phyloP scores from a whole-genome alignment of 495 filamentous ascomycete species.

The Gamarada debralockiae region DNA sequence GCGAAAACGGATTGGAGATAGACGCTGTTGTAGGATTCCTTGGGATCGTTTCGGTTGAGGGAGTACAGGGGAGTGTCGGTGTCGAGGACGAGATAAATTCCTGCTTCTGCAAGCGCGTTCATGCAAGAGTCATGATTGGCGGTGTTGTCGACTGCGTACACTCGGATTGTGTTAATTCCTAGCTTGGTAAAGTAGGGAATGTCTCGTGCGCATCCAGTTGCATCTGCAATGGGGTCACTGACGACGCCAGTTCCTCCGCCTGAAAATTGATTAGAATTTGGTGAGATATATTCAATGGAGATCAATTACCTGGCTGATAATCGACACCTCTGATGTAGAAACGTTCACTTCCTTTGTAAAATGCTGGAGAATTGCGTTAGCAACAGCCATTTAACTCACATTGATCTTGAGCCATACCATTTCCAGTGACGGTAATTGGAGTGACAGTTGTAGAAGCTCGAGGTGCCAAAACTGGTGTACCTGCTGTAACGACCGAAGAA shows the following conservation, averaged over 20 bases:
- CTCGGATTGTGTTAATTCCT: slow-evolving; percentile 85
- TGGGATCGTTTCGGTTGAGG: slow-evolving; percentile 73
- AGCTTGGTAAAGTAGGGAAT: slow-evolving; percentile 80
- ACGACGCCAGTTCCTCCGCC: slow-evolving; percentile 65
- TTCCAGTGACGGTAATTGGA: slow-evolving; percentile 54
- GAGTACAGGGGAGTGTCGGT: slow-evolving; percentile 59
- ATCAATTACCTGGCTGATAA: slow-evolving; percentile 68
- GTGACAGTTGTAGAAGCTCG: slow-evolving; percentile 27
- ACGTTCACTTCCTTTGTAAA: slow-evolving; percentile 76
- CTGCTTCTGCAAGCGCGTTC: slow-evolving; percentile 72
- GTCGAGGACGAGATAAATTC: slow-evolving; percentile 91
- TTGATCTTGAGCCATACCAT: slow-evolving; percentile 25
- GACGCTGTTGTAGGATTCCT: slow-evolving; percentile 77
- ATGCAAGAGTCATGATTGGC: slow-evolving; percentile 79
- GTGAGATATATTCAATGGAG: not conserved
- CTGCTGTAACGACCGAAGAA: not conserved
- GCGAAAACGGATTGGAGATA: slow-evolving; percentile 52
- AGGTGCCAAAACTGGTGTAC: slow-evolving; percentile 14
- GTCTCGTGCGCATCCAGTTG: slow-evolving; percentile 70
- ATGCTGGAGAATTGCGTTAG: slow-evolving; percentile 42
- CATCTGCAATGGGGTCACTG: slow-evolving; percentile 74
- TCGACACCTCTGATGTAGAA: slow-evolving; percentile 96
- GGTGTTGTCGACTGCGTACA: slow-evolving; percentile 91
- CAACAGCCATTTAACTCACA: not conserved
- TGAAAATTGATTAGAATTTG: not conserved